Base-by-base conservation (phyloP, 129 eudicot species). In the Logfia minima region DNA sequence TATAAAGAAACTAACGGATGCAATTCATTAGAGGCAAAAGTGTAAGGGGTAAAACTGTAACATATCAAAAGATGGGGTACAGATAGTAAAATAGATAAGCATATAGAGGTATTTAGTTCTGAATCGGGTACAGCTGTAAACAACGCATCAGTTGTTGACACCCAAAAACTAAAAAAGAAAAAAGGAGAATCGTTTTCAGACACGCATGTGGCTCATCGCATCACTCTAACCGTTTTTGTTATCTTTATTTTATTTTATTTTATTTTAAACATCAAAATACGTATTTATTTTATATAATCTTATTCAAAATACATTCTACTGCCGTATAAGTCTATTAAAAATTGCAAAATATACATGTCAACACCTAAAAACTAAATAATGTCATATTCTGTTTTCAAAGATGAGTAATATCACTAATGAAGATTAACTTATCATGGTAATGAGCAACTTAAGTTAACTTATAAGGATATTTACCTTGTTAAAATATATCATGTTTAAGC, bases 101-200 rank as follows among this genome's bases (percentile, higher is more conserved):
- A 68, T 81, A n/a, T n/a, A n/a, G n/a, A 68, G 84, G 75, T 74
- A 39, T 66, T 58, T 81, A 81, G 76, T 75, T 71, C 43, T 81
- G 84, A 80, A 77, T 86, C 78, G 91, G 83, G 86, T 86, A 89
- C 95, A 89, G 95, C 95, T 89, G 95, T 84, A 84, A 82, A 64
- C 91, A 87, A 86, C 87, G 76, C 76, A 80, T 80, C 78, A 80
- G 84, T 75, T 80, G 84, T 82, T 80, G 67, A 68, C 82, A 80
- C 74, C 75, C 43, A 68, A 61, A 81, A 58, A 80, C 63, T 29
- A 75, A 31, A 75, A 71, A 75, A 74, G 65, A 75, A 75, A 80
- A 63, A 75, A 68, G 66, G 78, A 72, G 80, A 78, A 85, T 87
- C 80, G 86, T 77, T 88, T 85, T 70, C 83, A 79, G 80, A 73